Evolutionary conservation across 2,329 filamentous ascomycete species (phyloP), one percentile per base, ranked within the genome.

Genomic region (Verticillium nubilum): DNA sequence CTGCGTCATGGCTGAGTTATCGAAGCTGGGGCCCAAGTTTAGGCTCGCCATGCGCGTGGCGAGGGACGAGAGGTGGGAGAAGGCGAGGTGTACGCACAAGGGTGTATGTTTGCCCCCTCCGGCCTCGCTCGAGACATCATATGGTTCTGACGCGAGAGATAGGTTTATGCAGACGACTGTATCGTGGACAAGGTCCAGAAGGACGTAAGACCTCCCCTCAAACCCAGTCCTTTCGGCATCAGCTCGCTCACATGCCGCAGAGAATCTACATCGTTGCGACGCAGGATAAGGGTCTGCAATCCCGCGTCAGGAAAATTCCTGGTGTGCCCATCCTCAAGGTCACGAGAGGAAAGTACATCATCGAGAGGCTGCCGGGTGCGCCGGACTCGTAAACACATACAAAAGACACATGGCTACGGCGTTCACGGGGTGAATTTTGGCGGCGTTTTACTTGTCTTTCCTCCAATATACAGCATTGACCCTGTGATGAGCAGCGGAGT

Each of bases 1-100:
- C 65, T 93, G 62, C 42, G 28, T 57, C 37, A 57, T 57, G 27
- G 59, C 58, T 52, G 92, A 97, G 73, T 76, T 97, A 64, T 92
- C 97, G 72, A 96, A 96, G 72, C 81, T 97, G 10, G 93, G 94
- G 0, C 85, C 86, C 3, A 95, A 95, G 71, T 99, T 97, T 77
- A 80, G 93, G 7, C 86, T 98, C 59, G 93, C 94, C 1, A 75
- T 96, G 59, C 81, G 89, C 15, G 92, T 97, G 58, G 95, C 95
- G 0, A 80, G 93, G 58, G 95, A 99, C 71, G 91, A 96, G 74
- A 79, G 94, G 62, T 98, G 91, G 84, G 88, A 94, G 72, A 78
- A 93, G 56, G 76, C 97, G 54, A 86, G 89, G 70, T 99, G 95
- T 74, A 91, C 94, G 67, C 95, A 98, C 78, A 94, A 92, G 74